These are phyloP conservation scores for Neophaeococcomyces mojaviensis DNA, from an alignment of 2,329 filamentous ascomycete species.

Conservation along the genomic window DNA sequence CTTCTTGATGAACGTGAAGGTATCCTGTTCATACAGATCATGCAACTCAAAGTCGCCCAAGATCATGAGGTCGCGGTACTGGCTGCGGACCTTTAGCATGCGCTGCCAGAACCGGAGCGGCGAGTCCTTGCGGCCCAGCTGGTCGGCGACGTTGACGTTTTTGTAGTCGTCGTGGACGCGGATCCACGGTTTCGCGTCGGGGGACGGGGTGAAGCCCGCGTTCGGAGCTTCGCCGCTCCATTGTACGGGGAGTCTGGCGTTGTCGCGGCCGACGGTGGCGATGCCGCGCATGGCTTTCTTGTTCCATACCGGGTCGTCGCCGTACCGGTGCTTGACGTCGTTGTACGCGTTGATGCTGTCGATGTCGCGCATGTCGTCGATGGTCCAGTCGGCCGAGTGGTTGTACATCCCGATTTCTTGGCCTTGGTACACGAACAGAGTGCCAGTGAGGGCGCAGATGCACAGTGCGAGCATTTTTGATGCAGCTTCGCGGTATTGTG, in stretches of 20 bases:
- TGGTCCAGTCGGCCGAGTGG: slow-evolving; percentile 40
- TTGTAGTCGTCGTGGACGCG: slow-evolving; percentile 56
- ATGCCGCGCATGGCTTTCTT: slow-evolving; percentile 46
- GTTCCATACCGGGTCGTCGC: slow-evolving; percentile 31
- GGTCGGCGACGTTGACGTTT: slow-evolving; percentile 53
- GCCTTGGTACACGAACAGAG: slow-evolving; percentile 50
- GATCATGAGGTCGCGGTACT: slow-evolving; percentile 55
- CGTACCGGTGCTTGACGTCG: slow-evolving; percentile 29
- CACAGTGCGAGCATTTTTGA: slow-evolving; percentile 56
- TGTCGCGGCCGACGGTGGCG: slow-evolving; percentile 49
- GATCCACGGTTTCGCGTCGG: slow-evolving; percentile 58
- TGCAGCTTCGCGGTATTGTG: slow-evolving; percentile 42
- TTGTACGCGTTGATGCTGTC: slow-evolving; percentile 36
- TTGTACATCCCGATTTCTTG: slow-evolving; percentile 53
- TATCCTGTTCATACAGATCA: slow-evolving; percentile 42
- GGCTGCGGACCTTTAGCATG: slow-evolving; percentile 54
- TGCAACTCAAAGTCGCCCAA: slow-evolving; percentile 58
- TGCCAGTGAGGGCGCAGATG: slow-evolving; percentile 47
- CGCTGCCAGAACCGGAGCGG: slow-evolving; percentile 56
- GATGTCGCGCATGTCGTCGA: slow-evolving; percentile 30
- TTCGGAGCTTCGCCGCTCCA: slow-evolving; percentile 55
- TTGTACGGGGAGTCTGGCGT: slow-evolving; percentile 64
- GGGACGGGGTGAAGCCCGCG: slow-evolving; percentile 54
- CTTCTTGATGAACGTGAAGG: slow-evolving; percentile 50
- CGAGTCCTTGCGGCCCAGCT: slow-evolving; percentile 35